Evolutionary conservation across 78 protist genomes (phyloP), one percentile per base, ranked within the genome.

Genomic region (slime mould (Dictyostelium discoideum)): DNA sequence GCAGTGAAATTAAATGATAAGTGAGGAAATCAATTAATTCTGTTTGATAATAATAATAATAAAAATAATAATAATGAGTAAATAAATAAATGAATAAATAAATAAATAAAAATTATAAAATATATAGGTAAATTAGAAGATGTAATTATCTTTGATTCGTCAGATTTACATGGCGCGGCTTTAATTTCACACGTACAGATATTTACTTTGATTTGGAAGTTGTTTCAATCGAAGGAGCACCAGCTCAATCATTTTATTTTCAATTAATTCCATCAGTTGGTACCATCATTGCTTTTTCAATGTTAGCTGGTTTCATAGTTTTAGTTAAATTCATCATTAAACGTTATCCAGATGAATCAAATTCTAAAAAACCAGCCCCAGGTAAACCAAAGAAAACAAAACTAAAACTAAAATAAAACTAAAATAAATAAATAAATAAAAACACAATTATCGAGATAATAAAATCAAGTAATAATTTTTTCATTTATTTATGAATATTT

Each of bases 101-200:
- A n/a, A n/a, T n/a, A n/a, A n/a, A n/a, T n/a, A n/a, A n/a, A n/a
- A n/a, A n/a, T n/a, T n/a, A n/a, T n/a, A n/a, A n/a, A n/a, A n/a
- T n/a, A n/a, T n/a, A n/a, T n/a, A n/a, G n/a, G n/a, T n/a, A n/a
- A n/a, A n/a, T n/a, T n/a, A n/a, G n/a, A n/a, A n/a, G n/a, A n/a
- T n/a, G n/a, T n/a, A n/a, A n/a, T n/a, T n/a, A n/a, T n/a, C n/a
- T n/a, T n/a, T n/a, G n/a, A n/a, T n/a, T n/a, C n/a, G n/a, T n/a
- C n/a, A n/a, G n/a, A n/a, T n/a, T n/a, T n/a, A n/a, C n/a, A n/a
- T n/a, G n/a, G n/a, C n/a, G n/a, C n/a, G n/a, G n/a, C n/a, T n/a
- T n/a, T n/a, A n/a, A n/a, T n/a, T n/a, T n/a, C n/a, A n/a, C 85
- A 86, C 86, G 82, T 20, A 8, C 96, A n/a, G 69, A 93, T 69